Percentiles rank a stretch among this genome's conserved stretches.
Evolutionary conservation across 371 early-diverging fungal species (phyloP).

Genomic region (Circinella umbellata): DNA sequence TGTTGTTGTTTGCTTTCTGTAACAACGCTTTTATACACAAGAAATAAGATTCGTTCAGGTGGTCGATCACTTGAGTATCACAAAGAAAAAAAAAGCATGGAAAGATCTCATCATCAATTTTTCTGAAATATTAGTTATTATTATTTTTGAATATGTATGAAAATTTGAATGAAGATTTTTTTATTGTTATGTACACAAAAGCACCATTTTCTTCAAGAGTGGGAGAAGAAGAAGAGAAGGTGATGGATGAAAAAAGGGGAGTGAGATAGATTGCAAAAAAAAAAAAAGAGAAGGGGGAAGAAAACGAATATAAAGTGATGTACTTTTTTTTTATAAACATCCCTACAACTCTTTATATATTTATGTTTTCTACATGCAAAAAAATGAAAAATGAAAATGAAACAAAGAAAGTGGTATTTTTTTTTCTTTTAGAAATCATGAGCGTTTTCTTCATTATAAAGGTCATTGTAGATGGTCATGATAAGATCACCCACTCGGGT

Average conservation of each 20-base stretch:
- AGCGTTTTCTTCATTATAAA: constrained; percentile 14
- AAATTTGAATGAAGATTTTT: too few relatives aligned
- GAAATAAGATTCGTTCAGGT: not conserved
- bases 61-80: constrained; percentile 11
- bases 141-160: too few relatives aligned
- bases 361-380: too few relatives aligned
- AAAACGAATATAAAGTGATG: too few relatives aligned
- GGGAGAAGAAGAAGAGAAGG: too few relatives aligned
- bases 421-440: not conserved
- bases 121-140: too few relatives aligned
- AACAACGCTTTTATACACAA: too few relatives aligned
- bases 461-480: constrained; percentile 22
- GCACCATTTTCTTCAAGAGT: not conserved
- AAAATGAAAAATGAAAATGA: not conserved
- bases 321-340: not conserved
- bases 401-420: not conserved
- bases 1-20: too few relatives aligned
- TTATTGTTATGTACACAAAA: constrained; percentile 2
- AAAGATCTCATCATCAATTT: too few relatives aligned
- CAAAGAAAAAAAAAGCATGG: not conserved
- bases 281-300: too few relatives aligned
- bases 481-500: constrained; percentile 19
- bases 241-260: too few relatives aligned
- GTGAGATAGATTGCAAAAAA: too few relatives aligned
- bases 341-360: not conserved